phyloP scores from a whole-genome alignment of 140 eudicot genomes.

The Erigeron philadelphicus region DNA sequence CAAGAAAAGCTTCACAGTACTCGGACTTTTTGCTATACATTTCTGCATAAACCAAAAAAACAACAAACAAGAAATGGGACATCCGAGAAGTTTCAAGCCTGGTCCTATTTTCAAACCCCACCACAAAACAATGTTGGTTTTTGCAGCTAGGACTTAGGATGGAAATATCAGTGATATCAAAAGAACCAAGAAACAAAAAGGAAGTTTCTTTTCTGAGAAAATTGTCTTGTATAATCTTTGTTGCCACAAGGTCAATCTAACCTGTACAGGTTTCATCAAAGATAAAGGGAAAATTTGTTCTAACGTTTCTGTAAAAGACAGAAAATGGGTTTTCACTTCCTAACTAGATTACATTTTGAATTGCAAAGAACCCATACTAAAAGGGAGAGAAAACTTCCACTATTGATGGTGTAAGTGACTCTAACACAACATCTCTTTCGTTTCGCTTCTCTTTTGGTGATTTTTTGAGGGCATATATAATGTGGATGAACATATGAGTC shows the following conservation, averaged over 20 bases:
- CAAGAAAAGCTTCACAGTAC: conserved; percentile 25
- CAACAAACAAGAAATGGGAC: not conserved
- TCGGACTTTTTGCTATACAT: conserved; percentile 1
- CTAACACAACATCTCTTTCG: conserved; percentile 34
- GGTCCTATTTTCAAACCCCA: conserved; percentile 11
- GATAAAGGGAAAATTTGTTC: conserved; percentile 30
- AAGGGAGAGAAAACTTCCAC: conserved; percentile 25
- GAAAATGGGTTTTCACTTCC: conserved; percentile 45
- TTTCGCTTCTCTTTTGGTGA: conserved; percentile 22
- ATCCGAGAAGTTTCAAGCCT: conserved; percentile 17
- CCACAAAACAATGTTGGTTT: conserved; percentile 6
- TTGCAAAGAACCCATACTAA: conserved; percentile 38
- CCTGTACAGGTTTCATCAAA: conserved; percentile 51
- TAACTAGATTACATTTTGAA: conserved; percentile 50
- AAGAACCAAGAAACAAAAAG: conserved; percentile 11
- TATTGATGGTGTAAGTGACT: conserved; percentile 31
- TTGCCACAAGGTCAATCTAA: conserved; percentile 35
- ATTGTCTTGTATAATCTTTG: conserved; percentile 37
- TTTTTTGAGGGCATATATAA: conserved; percentile 5
- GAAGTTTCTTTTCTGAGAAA: conserved; percentile 20
- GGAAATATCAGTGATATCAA: not conserved
- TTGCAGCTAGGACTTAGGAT: conserved; percentile 11
- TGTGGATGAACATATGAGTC: not conserved
- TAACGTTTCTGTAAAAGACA: conserved; percentile 37
- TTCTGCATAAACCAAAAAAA: conserved; percentile 26